These are phyloP conservation scores for Fusarium domesticum DNA, from an alignment of 2,329 filamentous ascomycete species.

Conservation along the genomic window DNA sequence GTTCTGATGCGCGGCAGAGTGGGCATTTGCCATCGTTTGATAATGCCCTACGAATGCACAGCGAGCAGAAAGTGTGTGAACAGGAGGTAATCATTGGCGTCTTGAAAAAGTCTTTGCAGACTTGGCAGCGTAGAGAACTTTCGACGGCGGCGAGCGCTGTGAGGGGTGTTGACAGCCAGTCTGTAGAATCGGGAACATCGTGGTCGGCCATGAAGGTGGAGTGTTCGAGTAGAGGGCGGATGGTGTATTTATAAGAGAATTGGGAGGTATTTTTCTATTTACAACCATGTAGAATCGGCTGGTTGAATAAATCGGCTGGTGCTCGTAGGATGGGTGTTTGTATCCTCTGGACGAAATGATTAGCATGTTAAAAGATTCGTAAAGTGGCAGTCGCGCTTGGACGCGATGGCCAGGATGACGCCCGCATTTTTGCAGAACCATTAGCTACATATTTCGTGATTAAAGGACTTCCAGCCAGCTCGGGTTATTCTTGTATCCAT, in stretches of 20 bases:
- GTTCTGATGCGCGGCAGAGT: slow-evolving; percentile 72
- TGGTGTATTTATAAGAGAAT: not conserved
- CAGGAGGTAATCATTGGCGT: slow-evolving; percentile 95
- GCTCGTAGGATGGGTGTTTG: no score
- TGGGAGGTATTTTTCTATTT: not conserved
- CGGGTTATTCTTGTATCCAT: not conserved
- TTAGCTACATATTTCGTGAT: slow-evolving; percentile 3
- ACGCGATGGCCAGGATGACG: slow-evolving; percentile 23
- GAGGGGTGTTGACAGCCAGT: slow-evolving; percentile 74
- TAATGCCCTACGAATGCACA: slow-evolving; percentile 87
- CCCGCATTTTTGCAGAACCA: slow-evolving; percentile 1
- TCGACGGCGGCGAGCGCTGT: slow-evolving; percentile 69
- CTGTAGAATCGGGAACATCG: slow-evolving; percentile 71
- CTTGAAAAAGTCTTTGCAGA: slow-evolving; percentile 96
- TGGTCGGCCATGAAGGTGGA: slow-evolving; percentile 30
- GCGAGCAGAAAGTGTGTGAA: slow-evolving; percentile 92
- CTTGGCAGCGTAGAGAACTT: slow-evolving; percentile 83
- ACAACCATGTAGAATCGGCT: no score
- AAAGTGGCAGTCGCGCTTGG: slow-evolving; percentile 21
- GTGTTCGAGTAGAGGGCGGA: not conserved
- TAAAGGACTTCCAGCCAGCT: not conserved
- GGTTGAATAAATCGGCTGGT: no score
- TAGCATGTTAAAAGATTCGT: slow-evolving; percentile 3
- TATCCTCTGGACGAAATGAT: no score
- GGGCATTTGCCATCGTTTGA: slow-evolving; percentile 84